Percentiles rank a stretch among this genome's conserved stretches.
Evolutionary conservation across 179 eudicot species (phyloP).

Genomic region (Patellifolia procumbens): DNA sequence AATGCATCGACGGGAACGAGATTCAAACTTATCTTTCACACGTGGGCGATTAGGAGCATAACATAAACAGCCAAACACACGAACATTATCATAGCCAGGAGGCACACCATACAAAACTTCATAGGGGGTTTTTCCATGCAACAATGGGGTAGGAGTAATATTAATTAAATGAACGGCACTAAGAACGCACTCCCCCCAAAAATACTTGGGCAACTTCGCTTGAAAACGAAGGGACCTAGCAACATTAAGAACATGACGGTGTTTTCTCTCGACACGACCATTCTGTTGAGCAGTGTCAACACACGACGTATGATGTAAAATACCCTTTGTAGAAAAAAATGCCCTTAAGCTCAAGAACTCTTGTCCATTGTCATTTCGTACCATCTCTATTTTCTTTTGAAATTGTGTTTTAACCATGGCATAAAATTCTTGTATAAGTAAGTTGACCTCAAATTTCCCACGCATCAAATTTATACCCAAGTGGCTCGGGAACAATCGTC

Average conservation of each 20-base stretch:
- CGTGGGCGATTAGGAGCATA: neutral
- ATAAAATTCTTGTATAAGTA: neutral
- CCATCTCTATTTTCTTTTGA: neutral
- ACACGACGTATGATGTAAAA: neutral
- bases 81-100: neutral
- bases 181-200: no score
- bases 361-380: neutral
- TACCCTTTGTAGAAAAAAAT: neutral
- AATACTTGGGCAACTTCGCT: no score
- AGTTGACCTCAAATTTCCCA: neutral
- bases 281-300: neutral
- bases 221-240: no score
- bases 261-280: no score
- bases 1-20: neutral
- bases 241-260: no score
- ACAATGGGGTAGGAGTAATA: neutral
- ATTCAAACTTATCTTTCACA: neutral
- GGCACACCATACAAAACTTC: neutral
- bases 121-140: neutral
- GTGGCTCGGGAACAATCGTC: neutral
- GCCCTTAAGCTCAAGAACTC: neutral
- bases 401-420: slow-evolving; percentile 2
- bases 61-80: neutral
- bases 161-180: no score
- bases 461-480: neutral